phyloP scores from a whole-genome alignment of 306 rosid species.

The Rosa persica region DNA sequence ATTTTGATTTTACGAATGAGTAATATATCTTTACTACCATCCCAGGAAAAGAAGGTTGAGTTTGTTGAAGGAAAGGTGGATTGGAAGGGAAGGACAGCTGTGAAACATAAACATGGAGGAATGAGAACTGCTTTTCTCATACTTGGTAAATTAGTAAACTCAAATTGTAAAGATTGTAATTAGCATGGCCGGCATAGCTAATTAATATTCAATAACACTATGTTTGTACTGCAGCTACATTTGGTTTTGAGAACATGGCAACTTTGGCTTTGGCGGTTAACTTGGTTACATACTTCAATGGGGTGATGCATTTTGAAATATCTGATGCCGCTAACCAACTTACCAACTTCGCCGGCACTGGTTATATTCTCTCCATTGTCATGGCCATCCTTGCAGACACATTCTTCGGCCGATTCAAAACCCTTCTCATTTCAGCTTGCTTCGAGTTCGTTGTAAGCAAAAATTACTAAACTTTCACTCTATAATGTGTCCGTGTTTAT shows the following conservation, averaged over 20 bases:
- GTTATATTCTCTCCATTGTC: slow-evolving; percentile 66
- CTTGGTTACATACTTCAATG: slow-evolving; percentile 64
- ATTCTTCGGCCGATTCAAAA: slow-evolving; percentile 63
- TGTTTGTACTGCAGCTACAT: slow-evolving; percentile 40
- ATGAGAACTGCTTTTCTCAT: slow-evolving; percentile 44
- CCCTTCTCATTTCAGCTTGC: slow-evolving; percentile 50
- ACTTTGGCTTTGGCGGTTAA: slow-evolving; percentile 80
- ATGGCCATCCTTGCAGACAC: slow-evolving; percentile 78
- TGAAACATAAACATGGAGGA: slow-evolving; percentile 75
- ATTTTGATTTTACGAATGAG: background rate
- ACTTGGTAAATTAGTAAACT: slow-evolving; percentile 37
- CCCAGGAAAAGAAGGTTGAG: slow-evolving; percentile 52
- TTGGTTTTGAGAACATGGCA: slow-evolving; percentile 74
- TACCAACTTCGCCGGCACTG: slow-evolving; percentile 72
- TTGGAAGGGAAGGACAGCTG: slow-evolving; percentile 87
- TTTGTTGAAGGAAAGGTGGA: slow-evolving; percentile 77
- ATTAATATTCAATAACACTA: background rate
- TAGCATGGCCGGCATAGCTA: background rate
- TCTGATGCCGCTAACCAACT: slow-evolving; percentile 83
- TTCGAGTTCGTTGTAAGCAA: slow-evolving; percentile 67
- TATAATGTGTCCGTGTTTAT: too few relatives aligned
- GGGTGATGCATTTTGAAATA: slow-evolving; percentile 60
- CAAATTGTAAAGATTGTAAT: background rate
- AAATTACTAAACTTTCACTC: background rate
- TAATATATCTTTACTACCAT: background rate